Percentiles rank a stretch among this genome's conserved stretches.
These are phyloP conservation scores for Capronia americana DNA, from an alignment of 2,329 filamentous ascomycete species.

Conservation along the genomic window DNA sequence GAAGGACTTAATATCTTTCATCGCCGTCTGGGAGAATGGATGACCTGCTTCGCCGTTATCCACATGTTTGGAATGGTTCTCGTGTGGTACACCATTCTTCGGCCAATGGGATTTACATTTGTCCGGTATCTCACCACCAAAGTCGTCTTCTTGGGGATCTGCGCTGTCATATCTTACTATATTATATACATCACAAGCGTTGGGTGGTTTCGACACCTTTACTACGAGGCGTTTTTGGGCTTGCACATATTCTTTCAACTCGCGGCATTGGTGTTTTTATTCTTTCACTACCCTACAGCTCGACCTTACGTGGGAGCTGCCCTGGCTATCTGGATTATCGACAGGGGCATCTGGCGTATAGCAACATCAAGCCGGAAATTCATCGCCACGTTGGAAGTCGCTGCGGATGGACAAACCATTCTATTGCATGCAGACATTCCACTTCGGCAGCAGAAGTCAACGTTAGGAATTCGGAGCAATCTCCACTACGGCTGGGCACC, in stretches of 20 bases:
- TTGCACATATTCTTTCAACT: conserved; percentile 65
- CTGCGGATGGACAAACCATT: conserved; percentile 64
- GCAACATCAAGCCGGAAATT: conserved; percentile 58
- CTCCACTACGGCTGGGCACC: conserved; percentile 63
- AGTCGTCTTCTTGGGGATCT: conserved; percentile 62
- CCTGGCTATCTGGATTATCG: conserved; percentile 63
- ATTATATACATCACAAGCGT: conserved; percentile 68
- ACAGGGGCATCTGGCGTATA: conserved; percentile 64
- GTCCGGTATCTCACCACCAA: conserved; percentile 58
- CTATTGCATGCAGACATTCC: conserved; percentile 44
- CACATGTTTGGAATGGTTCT: conserved; percentile 63
- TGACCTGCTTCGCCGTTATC: conserved; percentile 65
- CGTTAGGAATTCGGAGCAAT: conserved; percentile 39
- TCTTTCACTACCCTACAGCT: conserved; percentile 63
- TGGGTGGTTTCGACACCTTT: conserved; percentile 63
- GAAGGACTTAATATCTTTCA: conserved; percentile 71
- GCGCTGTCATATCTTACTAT: conserved; percentile 64
- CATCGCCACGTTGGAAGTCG: conserved; percentile 58
- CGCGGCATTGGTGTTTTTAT: conserved; percentile 62
- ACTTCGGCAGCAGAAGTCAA: conserved; percentile 16
- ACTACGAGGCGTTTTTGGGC: conserved; percentile 69
- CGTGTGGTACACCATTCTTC: conserved; percentile 61
- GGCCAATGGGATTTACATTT: conserved; percentile 58
- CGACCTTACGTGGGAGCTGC: conserved; percentile 61
- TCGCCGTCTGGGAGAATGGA: conserved; percentile 66